phyloP scores from a whole-genome alignment of 2,329 filamentous ascomycete species.

The Penicillium sclerotiorum region DNA sequence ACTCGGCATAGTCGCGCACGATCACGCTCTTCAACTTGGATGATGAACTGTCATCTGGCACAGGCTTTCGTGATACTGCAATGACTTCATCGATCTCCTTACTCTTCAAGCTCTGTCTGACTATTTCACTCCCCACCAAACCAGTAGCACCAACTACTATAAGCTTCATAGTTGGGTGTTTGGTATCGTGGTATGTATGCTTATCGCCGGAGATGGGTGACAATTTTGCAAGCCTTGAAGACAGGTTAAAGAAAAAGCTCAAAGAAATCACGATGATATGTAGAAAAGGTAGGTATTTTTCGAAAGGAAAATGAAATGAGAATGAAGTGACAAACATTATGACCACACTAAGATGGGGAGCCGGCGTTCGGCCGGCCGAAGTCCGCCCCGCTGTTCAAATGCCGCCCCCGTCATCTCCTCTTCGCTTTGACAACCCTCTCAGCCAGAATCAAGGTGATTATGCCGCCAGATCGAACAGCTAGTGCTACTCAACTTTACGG shows the following conservation, averaged over 20 bases:
- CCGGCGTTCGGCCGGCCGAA: background rate
- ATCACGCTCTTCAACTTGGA: conserved; percentile 37
- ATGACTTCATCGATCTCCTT: conserved; percentile 16
- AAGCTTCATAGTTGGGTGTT: conserved; percentile 35
- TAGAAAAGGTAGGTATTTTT: no score
- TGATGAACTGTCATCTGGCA: background rate
- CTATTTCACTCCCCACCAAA: conserved; percentile 39
- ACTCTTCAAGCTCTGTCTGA: conserved; percentile 35
- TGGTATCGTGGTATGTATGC: background rate
- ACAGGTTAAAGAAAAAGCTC: no score
- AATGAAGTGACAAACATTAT: no score
- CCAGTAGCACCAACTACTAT: conserved; percentile 39
- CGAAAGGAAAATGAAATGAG: no score
- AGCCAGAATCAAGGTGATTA: background rate
- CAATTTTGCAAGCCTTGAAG: no score
- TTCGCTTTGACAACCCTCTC: background rate
- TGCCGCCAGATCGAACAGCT: background rate
- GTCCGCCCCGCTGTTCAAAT: background rate
- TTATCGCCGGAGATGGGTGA: no score
- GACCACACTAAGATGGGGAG: background rate
- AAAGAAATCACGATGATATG: no score
- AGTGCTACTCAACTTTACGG: background rate
- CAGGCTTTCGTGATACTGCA: conserved; percentile 8
- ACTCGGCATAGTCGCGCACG: conserved; percentile 36
- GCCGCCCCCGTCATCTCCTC: background rate